Base-by-base conservation (phyloP, 148 eudicot species). In the Polygonum maritimum region DNA sequence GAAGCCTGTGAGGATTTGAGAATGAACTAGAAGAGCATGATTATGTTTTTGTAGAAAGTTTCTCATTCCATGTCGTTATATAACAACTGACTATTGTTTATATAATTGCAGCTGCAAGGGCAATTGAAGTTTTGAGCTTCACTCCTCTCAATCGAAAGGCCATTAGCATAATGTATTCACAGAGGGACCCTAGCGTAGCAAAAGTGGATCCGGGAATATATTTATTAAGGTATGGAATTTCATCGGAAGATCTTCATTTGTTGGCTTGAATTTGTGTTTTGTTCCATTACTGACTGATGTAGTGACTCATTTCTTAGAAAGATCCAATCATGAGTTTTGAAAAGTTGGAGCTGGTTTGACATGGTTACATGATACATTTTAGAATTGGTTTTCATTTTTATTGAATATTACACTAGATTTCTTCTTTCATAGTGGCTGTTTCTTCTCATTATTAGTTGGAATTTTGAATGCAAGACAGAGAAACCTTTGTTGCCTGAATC, bases 71-170 rank as follows among this genome's bases (percentile, higher is more conserved):
- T 19, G 13, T 35, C 5, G 16, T n/a, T 22, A 54, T 73, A 3
- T 31, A 38, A 26, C 19, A 35, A 48, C 62, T 71, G 44, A 13
- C 2, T 22, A n/a, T 40, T 33, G 19, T 48, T 67, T 13, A 7
- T 18, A 40, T 14, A 3, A 21, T 38, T 44, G 11, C 85, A 88
- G 92, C 92, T 74, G 87, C 81, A 15, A 85, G 82, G 49, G 92
- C 92, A 5, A 26, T 80, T 74, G 89, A 86, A 39, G 78, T 78
- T 33, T 62, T 88, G 81, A 86, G 86, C 79, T 88, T 83, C 79
- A 88, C 91, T 21, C 85, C 81, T 14, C 77, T 88, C 8, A 83
- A 86, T 78, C 84, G 83, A 45, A 88, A 86, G 83, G 4, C 79
- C 5, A 83, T 86, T 33, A 78, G 88, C 60, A 70, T 88, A 9